Percentiles rank a stretch among this genome's conserved stretches.
phyloP scores from a whole-genome alignment of 139 green algal genomes.

The Zygnema circumcarinatum region DNA sequence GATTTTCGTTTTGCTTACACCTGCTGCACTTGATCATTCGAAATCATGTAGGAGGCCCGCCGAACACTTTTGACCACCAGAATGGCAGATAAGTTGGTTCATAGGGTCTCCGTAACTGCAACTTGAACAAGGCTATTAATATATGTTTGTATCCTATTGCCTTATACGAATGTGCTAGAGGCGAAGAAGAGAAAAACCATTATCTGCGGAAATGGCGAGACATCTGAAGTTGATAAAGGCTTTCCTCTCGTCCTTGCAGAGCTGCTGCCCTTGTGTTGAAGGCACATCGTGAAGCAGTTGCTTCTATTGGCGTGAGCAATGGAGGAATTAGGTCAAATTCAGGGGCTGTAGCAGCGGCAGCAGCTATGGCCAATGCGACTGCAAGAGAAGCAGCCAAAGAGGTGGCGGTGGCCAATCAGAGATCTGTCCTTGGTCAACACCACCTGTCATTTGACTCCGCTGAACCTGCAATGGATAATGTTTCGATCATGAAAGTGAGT shows the following conservation, averaged over 20 bases:
- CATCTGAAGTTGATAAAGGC: no score
- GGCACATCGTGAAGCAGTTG: conserved; percentile 47
- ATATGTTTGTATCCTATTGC: no score
- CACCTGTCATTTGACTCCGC: neutral
- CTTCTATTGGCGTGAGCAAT: neutral
- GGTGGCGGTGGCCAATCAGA: conserved; percentile 38
- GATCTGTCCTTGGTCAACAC: neutral
- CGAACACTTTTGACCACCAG: no score
- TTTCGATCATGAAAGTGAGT: conserved; percentile 16
- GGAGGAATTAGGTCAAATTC: neutral
- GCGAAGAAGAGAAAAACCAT: no score
- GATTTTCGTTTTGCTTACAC: neutral
- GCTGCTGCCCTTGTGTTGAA: conserved; percentile 47
- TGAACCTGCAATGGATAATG: conserved; percentile 16
- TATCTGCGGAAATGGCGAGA: no score
- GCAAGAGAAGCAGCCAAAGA: conserved; percentile 27
- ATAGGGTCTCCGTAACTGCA: no score
- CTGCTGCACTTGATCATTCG: no score
- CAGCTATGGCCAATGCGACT: conserved; percentile 19
- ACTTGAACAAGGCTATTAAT: no score
- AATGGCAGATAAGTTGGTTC: no score
- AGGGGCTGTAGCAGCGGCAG: conserved; percentile 47
- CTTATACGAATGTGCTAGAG: no score
- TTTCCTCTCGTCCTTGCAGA: conserved; percentile 26
- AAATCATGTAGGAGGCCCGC: no score